Percentiles rank a stretch among this genome's conserved stretches.
These are phyloP conservation scores for Parascedosporium putredinis DNA, from an alignment of 2,329 filamentous ascomycete genomes.

Conservation along the genomic window DNA sequence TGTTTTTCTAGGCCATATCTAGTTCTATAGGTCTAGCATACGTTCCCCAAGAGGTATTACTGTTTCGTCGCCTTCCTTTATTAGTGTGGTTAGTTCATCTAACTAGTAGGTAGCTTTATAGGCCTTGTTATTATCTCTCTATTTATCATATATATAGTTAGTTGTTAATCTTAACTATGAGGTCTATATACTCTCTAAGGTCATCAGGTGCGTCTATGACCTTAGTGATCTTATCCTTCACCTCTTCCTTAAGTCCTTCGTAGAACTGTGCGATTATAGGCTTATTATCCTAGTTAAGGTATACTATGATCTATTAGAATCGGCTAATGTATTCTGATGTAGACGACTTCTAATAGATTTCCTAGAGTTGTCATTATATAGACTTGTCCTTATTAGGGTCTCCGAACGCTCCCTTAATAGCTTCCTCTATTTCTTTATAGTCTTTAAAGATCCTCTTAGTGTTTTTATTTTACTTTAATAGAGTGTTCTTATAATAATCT, in stretches of 20 bases:
- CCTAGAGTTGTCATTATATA: not conserved
- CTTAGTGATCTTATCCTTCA: constrained; percentile 5
- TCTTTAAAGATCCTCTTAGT: not conserved
- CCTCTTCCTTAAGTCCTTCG: constrained; percentile 2
- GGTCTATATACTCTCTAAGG: not conserved
- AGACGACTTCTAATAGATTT: not conserved
- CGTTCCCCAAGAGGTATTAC: not conserved
- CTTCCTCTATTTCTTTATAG: not conserved
- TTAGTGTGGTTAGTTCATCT: too few relatives aligned
- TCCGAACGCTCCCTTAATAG: not conserved
- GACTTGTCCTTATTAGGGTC: not conserved
- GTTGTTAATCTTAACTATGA: not conserved
- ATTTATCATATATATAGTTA: not conserved
- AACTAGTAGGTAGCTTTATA: not conserved
- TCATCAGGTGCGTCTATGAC: not conserved
- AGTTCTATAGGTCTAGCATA: not conserved
- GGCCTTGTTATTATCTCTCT: not conserved
- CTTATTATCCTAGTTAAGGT: constrained; percentile 1
- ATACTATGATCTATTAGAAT: not conserved
- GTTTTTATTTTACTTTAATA: too few relatives aligned
- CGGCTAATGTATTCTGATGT: not conserved
- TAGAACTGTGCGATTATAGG: not conserved
- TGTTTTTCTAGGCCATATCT: not conserved
- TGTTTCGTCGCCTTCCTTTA: not conserved
- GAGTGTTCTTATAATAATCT: too few relatives aligned